Base-by-base conservation (phyloP, 352 stramenopile species). In the Phytophthora quininea region DNA sequence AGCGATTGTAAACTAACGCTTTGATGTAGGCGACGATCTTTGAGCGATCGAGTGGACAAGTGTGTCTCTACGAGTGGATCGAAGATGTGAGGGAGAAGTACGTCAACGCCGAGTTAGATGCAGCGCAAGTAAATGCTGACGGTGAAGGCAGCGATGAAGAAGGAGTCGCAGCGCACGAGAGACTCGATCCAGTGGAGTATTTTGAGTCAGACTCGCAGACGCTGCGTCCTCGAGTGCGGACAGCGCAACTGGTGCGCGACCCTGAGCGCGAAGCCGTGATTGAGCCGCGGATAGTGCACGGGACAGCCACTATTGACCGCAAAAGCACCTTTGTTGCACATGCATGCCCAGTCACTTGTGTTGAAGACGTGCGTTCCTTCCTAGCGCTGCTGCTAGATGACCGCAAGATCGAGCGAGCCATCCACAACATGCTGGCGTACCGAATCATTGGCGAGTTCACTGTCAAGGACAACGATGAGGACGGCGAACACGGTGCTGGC, bases 341-440 rank as follows among this genome's bases (percentile, higher is more conserved):
- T 43, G 79, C 82, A 40, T 92, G 77, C 31, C 77, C 74, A 3
- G 79, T 92, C 42, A 73, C 76, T 3, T 76, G 80, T 30, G 83
- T 93, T 35, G 81, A 90, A 37, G 86, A 94, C 56, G 88, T 96
- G 30, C 80, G 84, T 4, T 91, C 83, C 3, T 96, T 96, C 49
- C 69, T 96, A 15, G 80, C 84, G 48, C 62, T 93, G 40, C 54
- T 96, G 54, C 78, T 96, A 42, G 79, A 93, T 45, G 83, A 95
- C 61, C 79, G 80, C 58, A 96, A 96, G 70, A 80, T 96, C 69
- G 84, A 88, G 48, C 76, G 84, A 38, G 89, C 89, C 40, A 90
- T 90, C 54, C 89, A 96, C 71, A 96, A 96, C 74, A 96, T 96
- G 82, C 74, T 96, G 32, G 89, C 86, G 40, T 96, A 96, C 67